Conservation (phyloP, 2,329 filamentous ascomycete genomes). For the Penicillium sp. region DNA sequence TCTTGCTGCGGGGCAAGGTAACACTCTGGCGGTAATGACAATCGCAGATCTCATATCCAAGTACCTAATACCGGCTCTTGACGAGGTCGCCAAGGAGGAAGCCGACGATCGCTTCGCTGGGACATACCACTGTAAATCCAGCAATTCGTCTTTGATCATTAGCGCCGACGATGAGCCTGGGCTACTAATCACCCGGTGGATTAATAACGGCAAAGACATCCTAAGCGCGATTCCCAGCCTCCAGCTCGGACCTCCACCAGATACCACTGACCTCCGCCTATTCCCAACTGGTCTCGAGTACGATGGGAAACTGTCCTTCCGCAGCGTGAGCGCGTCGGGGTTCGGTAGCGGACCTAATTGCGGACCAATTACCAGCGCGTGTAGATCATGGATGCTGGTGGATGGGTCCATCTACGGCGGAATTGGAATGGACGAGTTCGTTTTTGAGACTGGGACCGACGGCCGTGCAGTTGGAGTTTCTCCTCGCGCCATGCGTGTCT, state of each 20-base stretch:
- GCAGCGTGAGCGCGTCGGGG: constrained; percentile 15
- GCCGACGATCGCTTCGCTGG: constrained; percentile 24
- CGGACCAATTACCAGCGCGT: constrained; percentile 2
- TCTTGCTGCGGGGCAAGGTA: constrained; percentile 25
- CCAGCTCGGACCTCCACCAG: background rate
- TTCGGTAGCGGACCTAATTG: background rate
- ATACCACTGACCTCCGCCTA: constrained; percentile 27
- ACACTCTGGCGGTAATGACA: constrained; percentile 12
- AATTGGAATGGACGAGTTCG: constrained; percentile 14
- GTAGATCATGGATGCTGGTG: constrained; percentile 6
- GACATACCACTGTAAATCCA: constrained; percentile 17
- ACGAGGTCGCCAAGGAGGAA: constrained; percentile 30
- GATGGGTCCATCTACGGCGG: background rate
- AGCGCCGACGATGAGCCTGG: constrained; percentile 28
- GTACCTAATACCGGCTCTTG: constrained; percentile 25
- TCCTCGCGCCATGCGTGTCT: background rate
- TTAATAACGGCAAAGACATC: constrained; percentile 27
- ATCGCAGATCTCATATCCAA: constrained; percentile 25
- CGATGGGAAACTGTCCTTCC: constrained; percentile 23
- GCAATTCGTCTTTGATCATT: constrained; percentile 27
- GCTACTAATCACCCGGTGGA: constrained; percentile 26
- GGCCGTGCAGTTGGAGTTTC: background rate
- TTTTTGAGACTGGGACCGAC: constrained; percentile 7
- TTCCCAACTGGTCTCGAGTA: constrained; percentile 30
- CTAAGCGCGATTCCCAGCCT: constrained; percentile 20